Evolutionary conservation across 169 alveolate genomes (phyloP), one percentile per base, ranked within the genome.

Genomic region (Ichthyophthirius multifiliis): DNA sequence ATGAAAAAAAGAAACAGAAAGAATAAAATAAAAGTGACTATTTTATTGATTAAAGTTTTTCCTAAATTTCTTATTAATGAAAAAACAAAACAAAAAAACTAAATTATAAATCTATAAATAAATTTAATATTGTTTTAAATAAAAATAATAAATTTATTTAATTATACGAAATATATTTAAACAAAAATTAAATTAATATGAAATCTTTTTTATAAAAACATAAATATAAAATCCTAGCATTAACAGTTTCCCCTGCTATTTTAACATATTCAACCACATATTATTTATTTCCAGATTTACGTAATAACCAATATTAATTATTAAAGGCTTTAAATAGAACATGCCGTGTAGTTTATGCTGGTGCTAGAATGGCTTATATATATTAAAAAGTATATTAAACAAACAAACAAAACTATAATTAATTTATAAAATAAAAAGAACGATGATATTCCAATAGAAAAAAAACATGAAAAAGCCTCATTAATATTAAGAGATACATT

Each of bases 401-500:
- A 15, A 20, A 0, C 4, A 16, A 13, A 1, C 4, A 46, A 1
- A 1, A 46, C n/a, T 0, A 46, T 20, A 13, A 46, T 46, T 12
- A n/a, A n/a, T 1, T 16, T 46, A 62, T 27, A 27, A 27, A n/a
- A 39, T 34, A 16, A 37, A 15, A 32, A 32, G 75, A 31, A 65
- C 7, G 75, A 65, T 35, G 35, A 65, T 2, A 27, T 47, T 4
- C 7, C 47, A 5, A 81, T 81, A 5, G 86, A 67, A 12, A 73
- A 39, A 18, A 81, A 81, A 13, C 86, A 81, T 41, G 41, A 39
- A 5, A 41, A 48, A 44, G 81, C 81, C 0, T 65, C 82, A 3
- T 41, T 81, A 23, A 20, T 71, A 27, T 63, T 81, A n/a, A 71
- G 82, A 71, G 77, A 55, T 37, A 82, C 86, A 15, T 81, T 81